phyloP scores from a whole-genome alignment of 345 rosid species.

The Mallotus nudiflorus region DNA sequence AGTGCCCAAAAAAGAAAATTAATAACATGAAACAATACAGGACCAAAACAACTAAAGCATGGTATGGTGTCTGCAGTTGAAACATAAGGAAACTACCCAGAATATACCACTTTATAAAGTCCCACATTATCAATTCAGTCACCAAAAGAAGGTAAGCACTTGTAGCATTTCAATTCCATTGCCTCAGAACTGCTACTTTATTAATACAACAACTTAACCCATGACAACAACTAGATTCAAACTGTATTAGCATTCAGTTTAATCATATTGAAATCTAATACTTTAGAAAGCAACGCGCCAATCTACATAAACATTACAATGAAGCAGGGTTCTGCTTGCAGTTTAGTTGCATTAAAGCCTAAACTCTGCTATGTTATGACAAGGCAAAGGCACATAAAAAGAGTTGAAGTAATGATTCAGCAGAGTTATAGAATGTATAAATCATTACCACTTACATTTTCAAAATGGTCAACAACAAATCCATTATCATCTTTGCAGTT shows the following conservation, averaged over 20 bases:
- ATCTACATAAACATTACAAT: too few relatives aligned
- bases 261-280: too few relatives aligned
- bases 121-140: background rate
- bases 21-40: background rate
- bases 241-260: too few relatives aligned
- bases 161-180: too few relatives aligned
- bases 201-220: too few relatives aligned
- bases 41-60: background rate
- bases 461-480: constrained; percentile 32
- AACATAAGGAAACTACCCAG: background rate
- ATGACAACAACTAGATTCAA: too few relatives aligned
- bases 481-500: constrained; percentile 33
- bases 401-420: background rate
- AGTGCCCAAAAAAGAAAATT: background rate
- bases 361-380: background rate
- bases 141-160: background rate
- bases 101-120: background rate
- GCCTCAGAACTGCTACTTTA: too few relatives aligned
- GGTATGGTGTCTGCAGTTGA: background rate
- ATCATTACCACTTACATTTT: constrained; percentile 54
- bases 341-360: too few relatives aligned
- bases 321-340: too few relatives aligned
- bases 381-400: background rate
- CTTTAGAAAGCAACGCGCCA: too few relatives aligned
- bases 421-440: background rate